phyloP scores from a whole-genome alignment of 2,329 filamentous ascomycete species.

The Bipolaris cookei region DNA sequence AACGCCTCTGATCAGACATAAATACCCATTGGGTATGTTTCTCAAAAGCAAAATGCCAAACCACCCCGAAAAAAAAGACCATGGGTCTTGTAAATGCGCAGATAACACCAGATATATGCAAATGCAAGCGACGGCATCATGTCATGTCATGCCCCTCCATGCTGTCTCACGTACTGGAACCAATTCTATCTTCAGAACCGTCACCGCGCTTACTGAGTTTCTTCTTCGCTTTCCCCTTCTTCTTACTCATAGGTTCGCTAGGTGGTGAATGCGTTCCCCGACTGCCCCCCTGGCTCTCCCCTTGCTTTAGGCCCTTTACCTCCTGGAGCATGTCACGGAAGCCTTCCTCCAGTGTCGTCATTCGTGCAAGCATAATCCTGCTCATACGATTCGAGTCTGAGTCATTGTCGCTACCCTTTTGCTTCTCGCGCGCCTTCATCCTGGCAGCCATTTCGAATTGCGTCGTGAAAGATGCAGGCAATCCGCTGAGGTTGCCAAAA shows the following conservation, averaged over 20 bases:
- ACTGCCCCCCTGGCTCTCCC: conserved; percentile 34
- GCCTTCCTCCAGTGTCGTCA: conserved; percentile 92
- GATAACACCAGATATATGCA: conserved; percentile 15
- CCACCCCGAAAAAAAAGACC: conserved; percentile 4
- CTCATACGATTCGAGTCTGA: conserved; percentile 57
- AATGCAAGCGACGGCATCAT: conserved; percentile 1
- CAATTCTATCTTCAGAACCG: conserved; percentile 31
- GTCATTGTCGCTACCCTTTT: conserved; percentile 33
- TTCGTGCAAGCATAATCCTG: conserved; percentile 81
- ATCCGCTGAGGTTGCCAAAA: conserved; percentile 66
- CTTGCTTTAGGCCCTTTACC: conserved; percentile 68
- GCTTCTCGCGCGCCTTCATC: conserved; percentile 30
- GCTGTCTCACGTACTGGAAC: conserved; percentile 32
- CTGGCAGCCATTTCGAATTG: conserved; percentile 57
- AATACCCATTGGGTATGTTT: conserved; percentile 11
- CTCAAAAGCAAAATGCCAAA: conserved; percentile 10
- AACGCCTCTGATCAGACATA: conserved; percentile 9
- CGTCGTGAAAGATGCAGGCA: conserved; percentile 79
- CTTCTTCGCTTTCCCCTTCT: conserved; percentile 43
- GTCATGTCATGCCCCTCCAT: background rate
- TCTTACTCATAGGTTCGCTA: conserved; percentile 32
- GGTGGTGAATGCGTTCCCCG: conserved; percentile 39
- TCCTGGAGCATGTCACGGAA: conserved; percentile 86
- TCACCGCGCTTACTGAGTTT: conserved; percentile 28
- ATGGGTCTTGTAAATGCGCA: conserved; percentile 15